Percentiles rank a stretch among this genome's conserved stretches.
These are phyloP conservation scores for Lentinula guzmanii DNA, from an alignment of 768 basidiomycete species.

Conservation along the genomic window DNA sequence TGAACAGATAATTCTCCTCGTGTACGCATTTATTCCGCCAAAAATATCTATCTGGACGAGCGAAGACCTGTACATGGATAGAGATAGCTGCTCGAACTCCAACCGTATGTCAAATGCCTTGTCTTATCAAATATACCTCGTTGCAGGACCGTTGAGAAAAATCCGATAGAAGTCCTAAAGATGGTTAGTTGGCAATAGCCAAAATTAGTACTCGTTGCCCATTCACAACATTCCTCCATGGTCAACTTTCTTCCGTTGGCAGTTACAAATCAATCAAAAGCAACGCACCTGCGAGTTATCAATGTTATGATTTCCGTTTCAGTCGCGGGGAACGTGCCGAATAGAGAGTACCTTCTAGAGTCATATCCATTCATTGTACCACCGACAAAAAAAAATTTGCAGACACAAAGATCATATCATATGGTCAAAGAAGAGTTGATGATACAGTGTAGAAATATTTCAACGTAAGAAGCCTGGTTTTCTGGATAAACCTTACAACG, in stretches of 20 bases:
- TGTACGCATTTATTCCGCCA: background rate
- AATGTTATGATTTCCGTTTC: too few relatives aligned
- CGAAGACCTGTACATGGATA: background rate
- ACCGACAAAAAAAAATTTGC: background rate
- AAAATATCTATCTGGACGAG: background rate
- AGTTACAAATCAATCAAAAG: too few relatives aligned
- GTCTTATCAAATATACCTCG: background rate
- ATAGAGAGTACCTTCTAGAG: too few relatives aligned
- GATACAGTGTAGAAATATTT: too few relatives aligned
- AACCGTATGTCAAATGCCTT: background rate
- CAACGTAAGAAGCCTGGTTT: too few relatives aligned
- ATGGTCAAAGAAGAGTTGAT: background rate
- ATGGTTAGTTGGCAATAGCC: background rate
- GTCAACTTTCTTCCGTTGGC: too few relatives aligned
- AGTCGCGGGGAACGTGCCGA: too few relatives aligned
- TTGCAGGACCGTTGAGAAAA: background rate
- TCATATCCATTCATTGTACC: background rate
- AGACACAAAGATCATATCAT: background rate
- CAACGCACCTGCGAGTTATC: too few relatives aligned
- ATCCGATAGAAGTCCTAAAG: background rate
- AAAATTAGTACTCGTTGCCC: background rate
- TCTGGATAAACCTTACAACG: background rate
- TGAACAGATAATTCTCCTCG: background rate
- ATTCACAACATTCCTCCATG: too few relatives aligned
- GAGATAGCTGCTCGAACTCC: background rate